phyloP scores from a whole-genome alignment of 352 stramenopile genomes.

The Phytophthora capsici region DNA sequence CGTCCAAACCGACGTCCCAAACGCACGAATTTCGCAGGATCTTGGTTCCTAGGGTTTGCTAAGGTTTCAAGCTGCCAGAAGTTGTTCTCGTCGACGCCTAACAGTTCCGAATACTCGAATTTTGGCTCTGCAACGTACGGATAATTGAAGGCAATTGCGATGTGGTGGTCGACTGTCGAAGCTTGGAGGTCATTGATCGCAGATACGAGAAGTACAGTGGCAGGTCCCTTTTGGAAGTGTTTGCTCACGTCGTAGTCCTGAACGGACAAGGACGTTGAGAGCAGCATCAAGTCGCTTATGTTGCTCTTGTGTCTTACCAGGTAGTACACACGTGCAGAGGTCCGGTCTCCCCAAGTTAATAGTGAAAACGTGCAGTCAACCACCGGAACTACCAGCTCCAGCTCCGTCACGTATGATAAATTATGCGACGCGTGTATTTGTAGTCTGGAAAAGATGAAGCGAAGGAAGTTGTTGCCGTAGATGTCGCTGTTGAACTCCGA shows the following conservation, averaged over 20 bases:
- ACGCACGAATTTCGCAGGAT: slow-evolving; percentile 15
- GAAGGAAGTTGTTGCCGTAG: slow-evolving; percentile 32
- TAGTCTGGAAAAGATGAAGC: slow-evolving; percentile 20
- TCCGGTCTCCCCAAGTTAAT: slow-evolving; percentile 5
- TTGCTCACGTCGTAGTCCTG: slow-evolving; percentile 30
- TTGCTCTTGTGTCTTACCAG: slow-evolving; percentile 16
- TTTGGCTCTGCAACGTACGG: slow-evolving; percentile 23
- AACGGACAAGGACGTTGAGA: slow-evolving; percentile 23
- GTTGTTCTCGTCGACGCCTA: not conserved
- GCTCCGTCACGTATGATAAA: slow-evolving; percentile 24
- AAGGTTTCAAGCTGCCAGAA: slow-evolving; percentile 12
- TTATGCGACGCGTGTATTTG: slow-evolving; percentile 16
- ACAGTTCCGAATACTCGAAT: slow-evolving; percentile 6
- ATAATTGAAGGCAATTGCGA: slow-evolving; percentile 26
- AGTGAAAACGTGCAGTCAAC: slow-evolving; percentile 35
- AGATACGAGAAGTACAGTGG: slow-evolving; percentile 2
- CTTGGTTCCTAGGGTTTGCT: not conserved
- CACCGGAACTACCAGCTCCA: slow-evolving; percentile 43
- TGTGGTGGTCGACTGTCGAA: slow-evolving; percentile 9
- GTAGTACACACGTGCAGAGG: slow-evolving; percentile 26
- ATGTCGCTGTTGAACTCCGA: slow-evolving; percentile 8
- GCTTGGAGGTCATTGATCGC: slow-evolving; percentile 25
- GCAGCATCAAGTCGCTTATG: slow-evolving; percentile 16
- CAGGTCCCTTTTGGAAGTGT: slow-evolving; percentile 22
- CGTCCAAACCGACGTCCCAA: slow-evolving; percentile 32